A percentile compares a stretch with the other conserved stretches of the same genome.
Conservation (phyloP, 345 rosid genomes). For the Erysimum cheiranthoides region DNA sequence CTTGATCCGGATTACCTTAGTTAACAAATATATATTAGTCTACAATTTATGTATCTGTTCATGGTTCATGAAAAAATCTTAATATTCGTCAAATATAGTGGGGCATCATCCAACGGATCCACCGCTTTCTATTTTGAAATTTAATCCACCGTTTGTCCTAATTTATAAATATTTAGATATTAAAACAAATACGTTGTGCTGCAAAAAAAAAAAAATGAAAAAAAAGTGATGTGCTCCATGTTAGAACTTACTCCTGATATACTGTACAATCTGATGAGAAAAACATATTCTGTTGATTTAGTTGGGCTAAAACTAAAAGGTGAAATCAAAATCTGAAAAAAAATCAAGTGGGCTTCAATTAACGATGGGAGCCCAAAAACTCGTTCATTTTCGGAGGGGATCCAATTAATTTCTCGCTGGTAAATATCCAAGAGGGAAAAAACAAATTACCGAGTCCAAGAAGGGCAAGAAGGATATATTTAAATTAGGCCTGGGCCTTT, state of each 20-base stretch:
- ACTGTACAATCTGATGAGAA: background rate
- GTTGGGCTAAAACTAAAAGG: constrained; percentile 19
- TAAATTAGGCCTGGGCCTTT: too few species aligned
- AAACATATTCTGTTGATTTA: background rate
- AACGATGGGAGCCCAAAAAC: constrained; percentile 4
- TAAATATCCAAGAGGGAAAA: background rate
- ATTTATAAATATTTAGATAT: too few species aligned
- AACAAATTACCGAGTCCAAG: background rate
- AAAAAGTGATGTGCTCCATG: too few species aligned
- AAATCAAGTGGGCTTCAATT: background rate
- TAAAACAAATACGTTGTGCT: too few species aligned
- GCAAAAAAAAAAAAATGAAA: too few species aligned
- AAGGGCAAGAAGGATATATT: background rate
- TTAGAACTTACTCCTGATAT: too few species aligned
- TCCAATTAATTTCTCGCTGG: background rate
- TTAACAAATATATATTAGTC: background rate
- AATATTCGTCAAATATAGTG: background rate
- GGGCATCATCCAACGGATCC: constrained; percentile 1
- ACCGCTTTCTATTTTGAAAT: background rate
- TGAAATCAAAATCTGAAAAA: background rate
- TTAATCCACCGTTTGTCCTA: constrained; percentile 2
- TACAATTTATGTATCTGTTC: background rate
- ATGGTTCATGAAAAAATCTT: background rate
- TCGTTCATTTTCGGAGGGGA: background rate
- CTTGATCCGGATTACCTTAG: too few species aligned